Evolutionary conservation across 805 yeast species (phyloP).

Genomic region (Saccharomyces paradoxus): DNA sequence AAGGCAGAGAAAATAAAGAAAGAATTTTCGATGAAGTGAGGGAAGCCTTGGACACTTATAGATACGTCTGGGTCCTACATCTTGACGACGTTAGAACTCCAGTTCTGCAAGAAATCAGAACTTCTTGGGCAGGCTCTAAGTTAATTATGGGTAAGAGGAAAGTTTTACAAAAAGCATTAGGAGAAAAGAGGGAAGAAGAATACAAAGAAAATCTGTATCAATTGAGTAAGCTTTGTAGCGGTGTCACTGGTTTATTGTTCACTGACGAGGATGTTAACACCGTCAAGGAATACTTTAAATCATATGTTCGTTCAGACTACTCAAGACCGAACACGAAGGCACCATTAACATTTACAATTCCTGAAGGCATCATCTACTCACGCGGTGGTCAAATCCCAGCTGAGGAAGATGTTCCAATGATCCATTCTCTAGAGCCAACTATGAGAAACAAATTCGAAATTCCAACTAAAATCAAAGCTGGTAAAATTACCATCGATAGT

Average conservation of each 20-base stretch:
- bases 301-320: slow-evolving; percentile 72
- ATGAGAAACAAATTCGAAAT: slow-evolving; percentile 81
- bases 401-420: slow-evolving; percentile 94
- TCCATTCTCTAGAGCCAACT: slow-evolving; percentile 91
- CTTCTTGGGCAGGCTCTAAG: slow-evolving; percentile 88
- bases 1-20: slow-evolving; percentile 87
- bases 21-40: slow-evolving; percentile 87
- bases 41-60: slow-evolving; percentile 65
- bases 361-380: slow-evolving; percentile 86
- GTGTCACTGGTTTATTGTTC: slow-evolving; percentile 81
- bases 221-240: slow-evolving; percentile 54
- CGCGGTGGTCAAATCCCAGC: slow-evolving; percentile 87
- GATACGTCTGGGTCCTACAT: slow-evolving; percentile 76
- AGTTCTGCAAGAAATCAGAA: slow-evolving; percentile 85
- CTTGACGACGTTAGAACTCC: slow-evolving; percentile 93
- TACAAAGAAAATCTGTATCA: slow-evolving; percentile 75
- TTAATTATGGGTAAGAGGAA: slow-evolving; percentile 86
- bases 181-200: slow-evolving; percentile 81
- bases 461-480: slow-evolving; percentile 84
- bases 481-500: slow-evolving; percentile 70
- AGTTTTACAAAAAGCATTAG: slow-evolving; percentile 87
- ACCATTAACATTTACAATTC: slow-evolving; percentile 76
- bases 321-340: slow-evolving; percentile 83
- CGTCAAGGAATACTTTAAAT: slow-evolving; percentile 79
- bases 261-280: slow-evolving; percentile 83